A percentile compares a stretch with the other conserved stretches of the same genome.
phyloP scores from a whole-genome alignment of 768 basidiomycete species.

The Chlorophyllum brunneum region DNA sequence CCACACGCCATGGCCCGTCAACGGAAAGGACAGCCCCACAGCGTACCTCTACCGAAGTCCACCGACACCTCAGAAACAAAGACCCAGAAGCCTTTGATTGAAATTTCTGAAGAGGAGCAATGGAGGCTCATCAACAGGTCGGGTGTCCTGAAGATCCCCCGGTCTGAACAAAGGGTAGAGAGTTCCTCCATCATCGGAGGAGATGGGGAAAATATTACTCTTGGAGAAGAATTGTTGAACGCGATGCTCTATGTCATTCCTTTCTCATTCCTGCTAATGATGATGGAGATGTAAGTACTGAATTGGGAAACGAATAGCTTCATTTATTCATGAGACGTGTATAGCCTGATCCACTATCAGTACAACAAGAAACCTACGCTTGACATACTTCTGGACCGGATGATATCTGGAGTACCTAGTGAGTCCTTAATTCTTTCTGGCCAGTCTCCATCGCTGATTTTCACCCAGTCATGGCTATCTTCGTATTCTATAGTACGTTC shows the following conservation, averaged over 20 bases:
- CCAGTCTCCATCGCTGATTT: constrained; percentile 4
- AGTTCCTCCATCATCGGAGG: constrained; percentile 25
- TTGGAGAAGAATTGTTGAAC: constrained; percentile 70
- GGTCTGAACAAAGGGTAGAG: constrained; percentile 10
- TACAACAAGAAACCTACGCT: constrained; percentile 61
- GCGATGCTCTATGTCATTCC: constrained; percentile 65
- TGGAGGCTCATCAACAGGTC: constrained; percentile 70
- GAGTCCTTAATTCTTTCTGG: constrained; percentile 23
- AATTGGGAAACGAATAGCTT: neutral
- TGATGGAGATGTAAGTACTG: constrained; percentile 74
- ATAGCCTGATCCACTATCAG: constrained; percentile 74
- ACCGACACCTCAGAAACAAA: neutral
- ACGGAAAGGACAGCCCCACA: constrained; percentile 19
- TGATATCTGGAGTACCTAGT: constrained; percentile 74
- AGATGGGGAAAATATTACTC: constrained; percentile 33
- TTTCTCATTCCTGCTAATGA: constrained; percentile 64
- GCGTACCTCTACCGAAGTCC: neutral
- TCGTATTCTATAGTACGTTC: constrained; percentile 71
- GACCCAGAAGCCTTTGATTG: constrained; percentile 27
- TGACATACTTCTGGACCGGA: constrained; percentile 46
- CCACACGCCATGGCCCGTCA: constrained; percentile 23
- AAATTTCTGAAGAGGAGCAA: constrained; percentile 73
- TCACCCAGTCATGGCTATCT: constrained; percentile 59
- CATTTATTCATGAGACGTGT: neutral
- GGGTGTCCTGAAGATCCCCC: constrained; percentile 44